These are phyloP conservation scores for Leccinum solheimii DNA, from an alignment of 1,284 basidiomycete genomes.

Conservation along the genomic window DNA sequence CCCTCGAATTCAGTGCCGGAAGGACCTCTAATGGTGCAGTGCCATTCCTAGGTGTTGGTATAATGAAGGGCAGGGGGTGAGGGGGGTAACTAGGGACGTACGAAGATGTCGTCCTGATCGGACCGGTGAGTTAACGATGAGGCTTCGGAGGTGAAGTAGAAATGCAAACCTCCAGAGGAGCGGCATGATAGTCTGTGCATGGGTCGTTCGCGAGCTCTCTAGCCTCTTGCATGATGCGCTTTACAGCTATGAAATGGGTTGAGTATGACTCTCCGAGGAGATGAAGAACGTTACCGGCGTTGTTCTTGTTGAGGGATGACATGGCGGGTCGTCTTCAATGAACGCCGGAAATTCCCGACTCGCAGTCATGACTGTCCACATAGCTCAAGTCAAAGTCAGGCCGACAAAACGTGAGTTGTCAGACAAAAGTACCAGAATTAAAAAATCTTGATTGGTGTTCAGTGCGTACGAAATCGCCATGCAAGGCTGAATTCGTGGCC, in stretches of 20 bases:
- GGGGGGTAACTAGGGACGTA: constrained; percentile 37
- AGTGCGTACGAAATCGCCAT: constrained; percentile 29
- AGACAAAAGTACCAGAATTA: no score
- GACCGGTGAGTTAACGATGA: constrained; percentile 12
- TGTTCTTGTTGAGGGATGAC: constrained; percentile 76
- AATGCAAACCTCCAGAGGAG: constrained; percentile 77
- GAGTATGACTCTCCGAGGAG: background rate
- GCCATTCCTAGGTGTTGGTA: constrained; percentile 76
- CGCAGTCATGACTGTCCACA: constrained; percentile 48
- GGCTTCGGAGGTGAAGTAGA: background rate
- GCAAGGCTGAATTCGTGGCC: constrained; percentile 64
- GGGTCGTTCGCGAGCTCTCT: constrained; percentile 82
- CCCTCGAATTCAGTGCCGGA: constrained; percentile 88
- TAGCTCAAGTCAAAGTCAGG: constrained; percentile 78
- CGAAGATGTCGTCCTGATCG: constrained; percentile 77
- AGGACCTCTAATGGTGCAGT: constrained; percentile 92
- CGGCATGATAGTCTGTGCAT: constrained; percentile 81
- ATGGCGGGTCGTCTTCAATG: constrained; percentile 21
- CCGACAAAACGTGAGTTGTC: constrained; percentile 67
- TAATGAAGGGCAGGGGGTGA: constrained; percentile 29
- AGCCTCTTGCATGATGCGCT: constrained; percentile 96
- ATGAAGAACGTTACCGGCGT: constrained; percentile 56
- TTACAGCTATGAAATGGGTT: constrained; percentile 58
- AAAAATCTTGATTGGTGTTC: background rate
- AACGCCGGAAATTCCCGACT: constrained; percentile 18